Evolutionary conservation across 2,329 filamentous ascomycete genomes (phyloP).

Genomic region (Celoporthe dispersa): DNA sequence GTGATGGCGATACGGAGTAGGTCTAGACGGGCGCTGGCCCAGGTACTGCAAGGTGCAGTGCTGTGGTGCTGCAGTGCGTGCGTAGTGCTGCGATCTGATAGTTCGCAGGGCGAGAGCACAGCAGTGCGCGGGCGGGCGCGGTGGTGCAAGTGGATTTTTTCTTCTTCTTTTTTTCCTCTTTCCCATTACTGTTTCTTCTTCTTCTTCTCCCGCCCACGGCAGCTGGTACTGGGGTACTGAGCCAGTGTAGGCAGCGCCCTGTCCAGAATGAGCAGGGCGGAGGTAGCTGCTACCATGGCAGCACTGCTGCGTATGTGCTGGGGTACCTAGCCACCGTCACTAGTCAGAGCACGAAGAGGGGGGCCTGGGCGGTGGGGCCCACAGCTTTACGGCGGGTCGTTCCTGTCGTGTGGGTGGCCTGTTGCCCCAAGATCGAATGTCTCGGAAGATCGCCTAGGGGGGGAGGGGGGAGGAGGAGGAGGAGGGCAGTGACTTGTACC

Average conservation of each 20-base stretch:
- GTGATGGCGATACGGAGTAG: slow-evolving; percentile 1
- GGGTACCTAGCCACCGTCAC: neutral
- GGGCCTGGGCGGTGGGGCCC: neutral
- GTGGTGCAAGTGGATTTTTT: neutral
- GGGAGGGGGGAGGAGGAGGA: too few relatives aligned
- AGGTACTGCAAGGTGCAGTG: neutral
- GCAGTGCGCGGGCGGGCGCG: neutral
- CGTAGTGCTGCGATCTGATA: neutral
- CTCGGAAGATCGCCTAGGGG: neutral
- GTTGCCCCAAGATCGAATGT: slow-evolving; percentile 6
- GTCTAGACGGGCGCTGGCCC: neutral
- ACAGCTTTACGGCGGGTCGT: neutral
- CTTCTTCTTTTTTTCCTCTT: neutral
- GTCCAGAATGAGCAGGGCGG: neutral
- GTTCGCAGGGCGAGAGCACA: neutral
- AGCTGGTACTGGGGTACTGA: neutral
- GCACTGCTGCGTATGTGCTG: neutral
- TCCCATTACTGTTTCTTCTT: too few relatives aligned
- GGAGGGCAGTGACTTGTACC: neutral
- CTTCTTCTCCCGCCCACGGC: too few relatives aligned
- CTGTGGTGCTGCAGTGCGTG: neutral
- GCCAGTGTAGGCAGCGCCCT: neutral
- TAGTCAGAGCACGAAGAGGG: neutral
- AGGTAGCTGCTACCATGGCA: neutral
- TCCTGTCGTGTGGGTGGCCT: neutral